Conservation (phyloP, 2,329 filamentous ascomycete species). For the Fusarium anguioides region DNA sequence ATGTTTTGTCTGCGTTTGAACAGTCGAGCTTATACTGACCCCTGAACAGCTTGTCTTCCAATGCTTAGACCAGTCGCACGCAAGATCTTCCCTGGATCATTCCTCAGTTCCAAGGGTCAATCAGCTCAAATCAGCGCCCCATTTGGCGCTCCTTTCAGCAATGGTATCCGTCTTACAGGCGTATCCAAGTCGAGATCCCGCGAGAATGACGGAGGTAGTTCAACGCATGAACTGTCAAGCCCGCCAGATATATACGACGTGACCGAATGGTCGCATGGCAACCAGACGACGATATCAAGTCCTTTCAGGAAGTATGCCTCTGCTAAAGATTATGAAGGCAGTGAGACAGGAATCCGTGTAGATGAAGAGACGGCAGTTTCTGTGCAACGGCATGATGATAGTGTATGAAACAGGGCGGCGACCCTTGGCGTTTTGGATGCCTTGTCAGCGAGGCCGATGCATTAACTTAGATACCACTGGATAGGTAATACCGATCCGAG, state of each 20-base stretch:
- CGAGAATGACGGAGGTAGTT: conserved; percentile 31
- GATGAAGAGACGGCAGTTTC: conserved; percentile 26
- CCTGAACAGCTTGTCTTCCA: conserved; percentile 32
- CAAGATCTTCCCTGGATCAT: conserved; percentile 35
- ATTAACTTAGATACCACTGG: conserved; percentile 31
- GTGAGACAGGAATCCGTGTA: conserved; percentile 22
- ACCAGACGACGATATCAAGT: conserved; percentile 28
- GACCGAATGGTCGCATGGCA: conserved; percentile 25
- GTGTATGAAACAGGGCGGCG: conserved; percentile 28
- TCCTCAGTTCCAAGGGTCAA: conserved; percentile 26
- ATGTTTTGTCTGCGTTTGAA: not conserved
- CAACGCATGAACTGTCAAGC: conserved; percentile 25
- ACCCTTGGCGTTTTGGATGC: conserved; percentile 28
- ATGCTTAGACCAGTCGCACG: conserved; percentile 38
- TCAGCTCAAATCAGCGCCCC: conserved; percentile 21
- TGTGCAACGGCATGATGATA: conserved; percentile 23
- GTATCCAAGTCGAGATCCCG: conserved; percentile 21
- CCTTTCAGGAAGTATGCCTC: conserved; percentile 34
- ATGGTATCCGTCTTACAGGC: conserved; percentile 29
- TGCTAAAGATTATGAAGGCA: conserved; percentile 23
- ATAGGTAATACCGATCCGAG: conserved; percentile 8
- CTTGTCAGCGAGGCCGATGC: not conserved
- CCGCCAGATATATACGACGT: conserved; percentile 26
- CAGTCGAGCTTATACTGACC: not conserved
- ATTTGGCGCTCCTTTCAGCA: conserved; percentile 22